phyloP scores from a whole-genome alignment of 176 grass and related monocot genomes.

The Areca catechu region DNA sequence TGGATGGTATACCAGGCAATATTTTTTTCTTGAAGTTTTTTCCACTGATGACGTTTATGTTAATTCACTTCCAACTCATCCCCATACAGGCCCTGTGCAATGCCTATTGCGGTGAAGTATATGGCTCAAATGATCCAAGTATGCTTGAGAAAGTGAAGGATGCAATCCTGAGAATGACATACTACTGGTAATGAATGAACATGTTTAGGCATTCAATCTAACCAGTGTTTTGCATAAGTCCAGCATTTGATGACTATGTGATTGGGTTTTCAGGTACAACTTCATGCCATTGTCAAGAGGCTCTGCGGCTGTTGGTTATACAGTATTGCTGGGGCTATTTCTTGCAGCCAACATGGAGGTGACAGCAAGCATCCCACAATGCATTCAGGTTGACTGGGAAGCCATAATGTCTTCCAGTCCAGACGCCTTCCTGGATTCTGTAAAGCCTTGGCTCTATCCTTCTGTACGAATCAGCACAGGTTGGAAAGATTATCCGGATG shows the following conservation, averaged over 20 bases:
- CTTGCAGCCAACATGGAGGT: constrained; percentile 94
- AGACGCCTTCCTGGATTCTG: constrained; percentile 27
- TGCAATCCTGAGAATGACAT: constrained; percentile 64
- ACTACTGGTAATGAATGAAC: constrained; percentile 65
- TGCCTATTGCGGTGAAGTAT: constrained; percentile 63
- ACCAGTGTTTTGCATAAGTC: too few relatives aligned
- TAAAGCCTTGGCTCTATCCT: constrained; percentile 81
- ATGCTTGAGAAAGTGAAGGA: constrained; percentile 63
- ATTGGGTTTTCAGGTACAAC: constrained; percentile 67
- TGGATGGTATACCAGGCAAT: too few relatives aligned
- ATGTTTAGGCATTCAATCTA: too few relatives aligned
- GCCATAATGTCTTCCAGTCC: constrained; percentile 62
- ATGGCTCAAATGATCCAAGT: constrained; percentile 40
- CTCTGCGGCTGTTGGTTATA: constrained; percentile 66
- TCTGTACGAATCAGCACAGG: constrained; percentile 51
- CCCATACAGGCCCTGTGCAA: constrained; percentile 61
- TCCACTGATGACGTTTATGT: too few relatives aligned
- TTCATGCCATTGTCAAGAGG: constrained; percentile 98
- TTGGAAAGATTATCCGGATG: constrained; percentile 67
- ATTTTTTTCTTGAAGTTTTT: too few relatives aligned
- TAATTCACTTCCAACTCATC: too few relatives aligned
- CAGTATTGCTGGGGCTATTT: constrained; percentile 67
- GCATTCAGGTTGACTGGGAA: constrained; percentile 92
- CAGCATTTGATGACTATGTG: too few relatives aligned
- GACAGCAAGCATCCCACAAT: constrained; percentile 48